Evolutionary conservation across 2,329 filamentous ascomycete genomes (phyloP).

Genomic region (Madurella fahalii): DNA sequence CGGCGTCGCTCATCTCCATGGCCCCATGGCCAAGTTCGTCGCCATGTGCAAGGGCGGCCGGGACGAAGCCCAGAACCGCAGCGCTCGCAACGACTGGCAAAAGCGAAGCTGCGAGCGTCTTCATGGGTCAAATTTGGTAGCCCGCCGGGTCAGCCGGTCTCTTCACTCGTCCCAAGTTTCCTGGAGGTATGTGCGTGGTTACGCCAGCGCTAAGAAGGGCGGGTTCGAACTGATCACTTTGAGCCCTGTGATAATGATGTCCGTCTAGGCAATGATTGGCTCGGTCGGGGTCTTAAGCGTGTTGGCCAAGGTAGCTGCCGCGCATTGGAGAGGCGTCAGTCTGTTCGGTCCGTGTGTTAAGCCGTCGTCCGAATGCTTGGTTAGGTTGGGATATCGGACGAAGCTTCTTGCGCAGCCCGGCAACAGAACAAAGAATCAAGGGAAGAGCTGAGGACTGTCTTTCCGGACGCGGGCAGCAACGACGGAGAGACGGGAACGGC

Average conservation of each 20-base stretch:
- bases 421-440: neutral
- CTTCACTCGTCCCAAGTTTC: neutral
- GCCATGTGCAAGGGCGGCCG: slow-evolving; percentile 30
- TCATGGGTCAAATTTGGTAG: slow-evolving; percentile 16
- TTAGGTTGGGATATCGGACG: neutral
- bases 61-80: slow-evolving; percentile 27
- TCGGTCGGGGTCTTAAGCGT: neutral
- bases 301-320: neutral
- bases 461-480: neutral
- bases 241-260: neutral
- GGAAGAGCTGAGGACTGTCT: neutral
- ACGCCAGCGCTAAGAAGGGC: neutral
- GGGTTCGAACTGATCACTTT: neutral
- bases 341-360: neutral
- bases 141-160: neutral
- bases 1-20: slow-evolving; percentile 27
- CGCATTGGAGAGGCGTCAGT: neutral
- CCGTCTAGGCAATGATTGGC: neutral
- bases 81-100: slow-evolving; percentile 21
- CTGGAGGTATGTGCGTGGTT: neutral
- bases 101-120: slow-evolving; percentile 16
- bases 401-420: neutral
- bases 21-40: slow-evolving; percentile 19
- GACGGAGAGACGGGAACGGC: neutral
- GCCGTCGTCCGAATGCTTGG: neutral